phyloP scores from a whole-genome alignment of 805 yeast species.

The Candida incommunis region DNA sequence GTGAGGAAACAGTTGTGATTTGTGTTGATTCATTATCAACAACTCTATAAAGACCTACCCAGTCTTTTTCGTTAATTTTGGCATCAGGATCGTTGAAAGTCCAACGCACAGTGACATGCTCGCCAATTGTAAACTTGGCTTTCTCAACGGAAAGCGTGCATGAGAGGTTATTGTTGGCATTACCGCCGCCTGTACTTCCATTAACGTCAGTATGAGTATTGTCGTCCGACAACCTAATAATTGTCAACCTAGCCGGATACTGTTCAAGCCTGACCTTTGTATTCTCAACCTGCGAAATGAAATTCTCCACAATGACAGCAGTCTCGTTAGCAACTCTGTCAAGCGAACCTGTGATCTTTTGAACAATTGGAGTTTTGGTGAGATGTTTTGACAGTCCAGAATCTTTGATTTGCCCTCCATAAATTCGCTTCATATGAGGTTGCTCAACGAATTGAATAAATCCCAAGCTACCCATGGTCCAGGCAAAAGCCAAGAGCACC shows the following conservation, averaged over 20 bases:
- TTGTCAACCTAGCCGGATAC: conserved; percentile 21
- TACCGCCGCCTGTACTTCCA: no score
- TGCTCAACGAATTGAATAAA: conserved; percentile 62
- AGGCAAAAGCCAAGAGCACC: conserved; percentile 40
- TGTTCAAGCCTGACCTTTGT: conserved; percentile 24
- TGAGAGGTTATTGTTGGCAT: not conserved
- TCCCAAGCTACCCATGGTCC: conserved; percentile 54
- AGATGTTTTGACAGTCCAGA: conserved; percentile 29
- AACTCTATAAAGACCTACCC: conserved; percentile 66
- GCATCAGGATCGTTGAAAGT: conserved; percentile 27
- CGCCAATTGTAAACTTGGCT: conserved; percentile 26
- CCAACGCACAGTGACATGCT: conserved; percentile 42
- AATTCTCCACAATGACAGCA: conserved; percentile 29
- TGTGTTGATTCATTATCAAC: conserved; percentile 33
- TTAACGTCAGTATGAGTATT: conserved; percentile 1
- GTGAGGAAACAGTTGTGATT: conserved; percentile 7
- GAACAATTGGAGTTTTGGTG: conserved; percentile 10
- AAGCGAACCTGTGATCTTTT: conserved; percentile 20
- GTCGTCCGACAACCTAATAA: conserved; percentile 17
- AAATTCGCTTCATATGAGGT: conserved; percentile 62
- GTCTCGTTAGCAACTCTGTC: conserved; percentile 26
- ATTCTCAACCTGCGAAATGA: conserved; percentile 5
- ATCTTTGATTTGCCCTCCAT: conserved; percentile 46
- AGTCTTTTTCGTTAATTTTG: conserved; percentile 37
- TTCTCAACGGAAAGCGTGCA: conserved; percentile 12